Base-by-base conservation (phyloP, 1,284 basidiomycete genomes). In the Marasmius oreades region DNA sequence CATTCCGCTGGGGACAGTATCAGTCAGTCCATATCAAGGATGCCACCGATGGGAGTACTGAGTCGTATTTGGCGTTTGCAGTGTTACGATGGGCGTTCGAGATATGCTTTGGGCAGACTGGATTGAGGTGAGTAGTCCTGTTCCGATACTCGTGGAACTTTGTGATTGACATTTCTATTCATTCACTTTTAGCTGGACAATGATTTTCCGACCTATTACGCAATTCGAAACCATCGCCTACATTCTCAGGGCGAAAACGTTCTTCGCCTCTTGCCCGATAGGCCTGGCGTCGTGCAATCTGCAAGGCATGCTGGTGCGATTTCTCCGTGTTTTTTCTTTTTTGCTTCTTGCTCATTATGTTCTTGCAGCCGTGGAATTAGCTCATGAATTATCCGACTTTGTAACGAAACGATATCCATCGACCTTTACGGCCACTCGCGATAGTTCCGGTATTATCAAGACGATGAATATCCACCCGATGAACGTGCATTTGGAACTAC, bases 21-120 rank as follows among this genome's bases (percentile, higher is more conserved):
- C 79, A 84, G 84, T 86, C 54, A 65, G 82, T 75, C 34, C 20
- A 20, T 16, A 11, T 24, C 31, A 16, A 20, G 45, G 24, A 50
- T 3, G 23, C 20, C 23, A 39, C n/a, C 18, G 34, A 23, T 12
- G 39, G 46, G 36, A 50, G 59, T 46, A 37, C 57, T 43, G 14
- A 53, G 50, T 56, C 34, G 34, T 45, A 39, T 23, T 34, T 50
- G 36, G 28, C 16, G 6, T 47, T 11, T 55, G 16, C 3, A 88
- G 86, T 63, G 78, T 88, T 28, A 88, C 84, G 14, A 88, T 88
- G 86, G 86, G 85, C 56, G 82, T 88, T 59, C 78, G 84, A 20
- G 74, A 69, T 54, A 86, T 89, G 85, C 73, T 72, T 11, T 88
- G 82, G 81, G 74, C 76, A 18, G 81, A 86, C 53, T 88, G 86